Evolutionary conservation across 164 flowering plant genomes (phyloP).

Genomic region (Macadamia tetraphylla): DNA sequence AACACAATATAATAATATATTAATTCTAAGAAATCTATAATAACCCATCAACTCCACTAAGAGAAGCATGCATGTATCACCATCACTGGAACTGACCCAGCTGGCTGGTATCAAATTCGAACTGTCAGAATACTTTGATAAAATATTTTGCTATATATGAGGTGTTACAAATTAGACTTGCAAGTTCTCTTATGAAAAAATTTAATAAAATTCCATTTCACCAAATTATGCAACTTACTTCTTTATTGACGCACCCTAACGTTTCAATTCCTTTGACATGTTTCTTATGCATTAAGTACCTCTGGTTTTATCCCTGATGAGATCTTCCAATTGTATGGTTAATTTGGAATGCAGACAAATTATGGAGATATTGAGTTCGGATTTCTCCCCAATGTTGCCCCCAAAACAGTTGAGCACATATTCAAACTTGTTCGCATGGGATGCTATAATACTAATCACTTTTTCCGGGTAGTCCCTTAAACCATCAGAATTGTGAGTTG

Average conservation of each 20-base stretch:
- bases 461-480: constrained; percentile 63
- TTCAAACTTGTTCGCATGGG: constrained; percentile 91
- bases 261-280: background rate
- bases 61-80: no score
- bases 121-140: no score
- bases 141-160: no score
- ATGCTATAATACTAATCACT: constrained; percentile 88
- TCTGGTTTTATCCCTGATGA: background rate
- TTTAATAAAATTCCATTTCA: background rate
- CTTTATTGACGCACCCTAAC: background rate
- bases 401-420: constrained; percentile 86
- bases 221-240: background rate
- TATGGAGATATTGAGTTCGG: constrained; percentile 97
- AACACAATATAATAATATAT: no score
- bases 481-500: background rate
- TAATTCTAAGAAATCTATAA: no score
- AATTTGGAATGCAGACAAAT: constrained; percentile 53
- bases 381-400: constrained; percentile 83
- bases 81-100: no score
- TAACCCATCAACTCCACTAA: no score
- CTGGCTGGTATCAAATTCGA: no score
- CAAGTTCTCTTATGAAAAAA: background rate
- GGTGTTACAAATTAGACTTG: no score
- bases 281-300: background rate
- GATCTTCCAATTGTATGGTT: background rate